These are phyloP conservation scores for Urostyla sp. DNA, from an alignment of 73 alveolate species.

Conservation along the genomic window DNA sequence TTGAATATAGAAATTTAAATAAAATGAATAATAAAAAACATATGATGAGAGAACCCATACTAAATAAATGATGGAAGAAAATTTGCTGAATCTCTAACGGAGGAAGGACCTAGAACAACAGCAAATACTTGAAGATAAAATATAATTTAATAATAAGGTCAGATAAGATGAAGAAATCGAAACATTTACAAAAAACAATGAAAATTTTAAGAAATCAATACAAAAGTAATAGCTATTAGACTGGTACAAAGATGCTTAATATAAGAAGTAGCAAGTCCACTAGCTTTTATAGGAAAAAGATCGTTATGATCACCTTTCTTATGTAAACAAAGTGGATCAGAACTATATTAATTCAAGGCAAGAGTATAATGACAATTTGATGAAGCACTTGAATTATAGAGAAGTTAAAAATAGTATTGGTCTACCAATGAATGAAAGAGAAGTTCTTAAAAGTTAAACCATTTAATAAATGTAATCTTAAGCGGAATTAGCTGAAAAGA, in stretches of 20 bases:
- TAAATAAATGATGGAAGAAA: neutral
- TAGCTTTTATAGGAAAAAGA: conserved; percentile 22
- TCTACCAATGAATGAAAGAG: conserved; percentile 2
- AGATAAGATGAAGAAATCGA: conserved; percentile 9
- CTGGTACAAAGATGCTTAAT: conserved; percentile 36
- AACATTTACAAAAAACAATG: neutral
- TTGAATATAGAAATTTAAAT: neutral
- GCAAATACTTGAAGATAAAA: neutral
- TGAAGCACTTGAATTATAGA: neutral
- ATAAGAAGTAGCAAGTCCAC: conserved; percentile 8
- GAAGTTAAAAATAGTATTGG: conserved; percentile 20
- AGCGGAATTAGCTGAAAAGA: neutral
- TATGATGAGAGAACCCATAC: neutral
- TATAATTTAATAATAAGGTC: neutral
- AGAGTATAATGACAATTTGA: conserved; percentile 14
- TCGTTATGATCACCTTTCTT: neutral
- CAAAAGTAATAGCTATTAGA: conserved; percentile 17
- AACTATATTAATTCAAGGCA: neutral
- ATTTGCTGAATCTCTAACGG: neutral
- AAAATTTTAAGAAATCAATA: neutral
- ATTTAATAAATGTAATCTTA: conserved; percentile 7
- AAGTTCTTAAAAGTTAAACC: neutral
- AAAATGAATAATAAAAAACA: neutral
- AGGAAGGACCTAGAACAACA: neutral
- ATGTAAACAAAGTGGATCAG: conserved; percentile 11